Evolutionary conservation across 108 stramenopile species (phyloP), one percentile per base, ranked within the genome.

Genomic region (Asterionellopsis glacialis): DNA sequence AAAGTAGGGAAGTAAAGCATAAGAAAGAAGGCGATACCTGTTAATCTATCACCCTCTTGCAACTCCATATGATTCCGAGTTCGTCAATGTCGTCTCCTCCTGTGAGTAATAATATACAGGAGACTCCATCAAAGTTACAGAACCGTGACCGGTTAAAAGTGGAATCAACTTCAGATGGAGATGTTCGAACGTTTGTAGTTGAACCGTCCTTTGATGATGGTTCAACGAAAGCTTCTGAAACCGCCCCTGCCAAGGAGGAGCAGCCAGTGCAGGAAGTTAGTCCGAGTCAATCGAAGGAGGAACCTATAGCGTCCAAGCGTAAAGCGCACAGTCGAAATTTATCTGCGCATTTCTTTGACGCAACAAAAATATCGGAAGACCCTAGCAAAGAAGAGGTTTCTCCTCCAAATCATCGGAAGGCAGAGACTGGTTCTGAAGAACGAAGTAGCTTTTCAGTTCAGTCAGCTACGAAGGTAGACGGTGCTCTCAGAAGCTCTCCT

Each of bases 341-440:
- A 15, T 77, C 75, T 4, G 76, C 72, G n/a, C 80, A 70, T 23
- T 81, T 81, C 55, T 49, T 65, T 51, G 80, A 76, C 68, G 72
- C 75, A 1, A 72, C 76, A 12, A 67, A 14, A 9, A 55, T 72
- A 40, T 44, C 65, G n/a, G 55, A 61, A n/a, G 55, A 33, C 33
- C 7, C 33, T 7, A 33, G 33, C 33, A 33, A 33, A 33, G 33
- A 33, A 33, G 33, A 33, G 33, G 33, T 33, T 7, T 33, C 33
- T 33, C 33, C 33, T 33, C 33, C 33, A n/a, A n/a, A n/a, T n/a
- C n/a, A n/a, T n/a, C n/a, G n/a, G 33, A 19, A 16, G 9, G 47
- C 9, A 19, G 47, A 48, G 19, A 21, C 21, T 21, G 47, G 16
- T 16, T 48, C 47, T 2, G 47, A 48, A 21, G 27, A 25, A 22